These are phyloP conservation scores for Phytophthora boehmeriae DNA, from an alignment of 352 stramenopile genomes.

Conservation along the genomic window DNA sequence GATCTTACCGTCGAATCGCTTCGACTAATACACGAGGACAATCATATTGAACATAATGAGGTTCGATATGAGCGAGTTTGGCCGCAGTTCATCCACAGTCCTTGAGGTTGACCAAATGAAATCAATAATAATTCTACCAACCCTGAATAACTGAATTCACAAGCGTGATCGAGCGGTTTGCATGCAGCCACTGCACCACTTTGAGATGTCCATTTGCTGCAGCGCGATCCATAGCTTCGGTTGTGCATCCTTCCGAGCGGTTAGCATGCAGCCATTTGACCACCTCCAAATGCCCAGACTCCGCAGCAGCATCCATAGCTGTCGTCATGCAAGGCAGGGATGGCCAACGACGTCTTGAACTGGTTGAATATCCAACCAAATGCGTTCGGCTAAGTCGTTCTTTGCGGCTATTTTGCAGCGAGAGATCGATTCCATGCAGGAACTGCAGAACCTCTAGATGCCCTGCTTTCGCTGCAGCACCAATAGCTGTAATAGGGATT, in stretches of 20 bases:
- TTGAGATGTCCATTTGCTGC: neutral
- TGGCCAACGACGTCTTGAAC: too few species aligned
- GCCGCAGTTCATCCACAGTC: too few species aligned
- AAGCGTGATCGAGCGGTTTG: neutral
- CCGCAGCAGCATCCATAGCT: neutral
- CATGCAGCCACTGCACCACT: neutral
- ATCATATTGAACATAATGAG: too few species aligned
- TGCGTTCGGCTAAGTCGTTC: neutral
- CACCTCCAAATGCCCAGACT: neutral
- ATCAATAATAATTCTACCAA: too few species aligned
- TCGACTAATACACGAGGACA: too few species aligned
- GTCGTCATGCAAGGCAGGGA: neutral
- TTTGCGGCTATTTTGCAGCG: neutral
- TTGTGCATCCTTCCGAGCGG: neutral
- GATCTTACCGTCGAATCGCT: too few species aligned
- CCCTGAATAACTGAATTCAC: too few species aligned
- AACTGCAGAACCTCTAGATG: neutral
- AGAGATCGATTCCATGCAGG: neutral
- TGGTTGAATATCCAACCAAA: too few species aligned
- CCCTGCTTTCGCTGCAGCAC: neutral
- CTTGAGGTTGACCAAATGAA: too few species aligned
- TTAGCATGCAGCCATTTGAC: neutral
- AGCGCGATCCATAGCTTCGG: neutral
- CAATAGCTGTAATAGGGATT: neutral
- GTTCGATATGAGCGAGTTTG: too few species aligned